These are phyloP conservation scores for Metarhizium humberi DNA, from an alignment of 2,329 filamentous ascomycete species.

Conservation along the genomic window DNA sequence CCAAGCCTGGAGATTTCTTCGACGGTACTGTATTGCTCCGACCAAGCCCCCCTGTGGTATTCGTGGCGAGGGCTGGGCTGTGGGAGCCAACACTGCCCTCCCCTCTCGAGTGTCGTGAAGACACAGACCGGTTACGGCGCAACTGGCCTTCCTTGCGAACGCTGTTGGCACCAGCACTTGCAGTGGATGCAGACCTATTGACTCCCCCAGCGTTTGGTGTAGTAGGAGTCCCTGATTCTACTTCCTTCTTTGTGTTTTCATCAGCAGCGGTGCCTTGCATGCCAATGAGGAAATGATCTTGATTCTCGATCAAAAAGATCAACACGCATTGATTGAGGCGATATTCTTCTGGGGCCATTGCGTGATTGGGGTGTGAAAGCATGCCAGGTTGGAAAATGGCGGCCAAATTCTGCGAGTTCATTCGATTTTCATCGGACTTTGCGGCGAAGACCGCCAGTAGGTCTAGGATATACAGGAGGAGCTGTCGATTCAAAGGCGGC, in stretches of 20 bases:
- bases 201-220: conserved; percentile 37
- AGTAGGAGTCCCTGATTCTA: conserved; percentile 58
- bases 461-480: conserved; percentile 92
- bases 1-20: conserved; percentile 70
- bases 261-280: conserved; percentile 99
- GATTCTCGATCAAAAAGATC: conserved; percentile 96
- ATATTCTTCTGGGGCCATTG: conserved; percentile 93
- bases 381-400: conserved; percentile 97
- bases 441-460: conserved; percentile 93
- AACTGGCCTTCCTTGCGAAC: conserved; percentile 71
- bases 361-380: conserved; percentile 85
- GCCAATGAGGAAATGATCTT: conserved; percentile 95
- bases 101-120: conserved; percentile 74
- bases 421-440: conserved; percentile 92
- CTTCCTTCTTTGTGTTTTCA: conserved; percentile 58
- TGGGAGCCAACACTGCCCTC: conserved; percentile 65
- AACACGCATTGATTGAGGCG: conserved; percentile 92
- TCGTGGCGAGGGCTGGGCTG: conserved; percentile 45
- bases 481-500: conserved; percentile 83
- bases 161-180: conserved; percentile 81
- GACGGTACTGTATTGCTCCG: conserved; percentile 89
- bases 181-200: conserved; percentile 67
- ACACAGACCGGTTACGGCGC: conserved; percentile 83
- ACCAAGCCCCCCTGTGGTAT: conserved; percentile 45
- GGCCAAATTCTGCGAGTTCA: conserved; percentile 89